Percentiles rank a stretch among this genome's conserved stretches.
Conservation (phyloP, 176 grass and related monocot genomes). For the Pontederia paniculata region DNA sequence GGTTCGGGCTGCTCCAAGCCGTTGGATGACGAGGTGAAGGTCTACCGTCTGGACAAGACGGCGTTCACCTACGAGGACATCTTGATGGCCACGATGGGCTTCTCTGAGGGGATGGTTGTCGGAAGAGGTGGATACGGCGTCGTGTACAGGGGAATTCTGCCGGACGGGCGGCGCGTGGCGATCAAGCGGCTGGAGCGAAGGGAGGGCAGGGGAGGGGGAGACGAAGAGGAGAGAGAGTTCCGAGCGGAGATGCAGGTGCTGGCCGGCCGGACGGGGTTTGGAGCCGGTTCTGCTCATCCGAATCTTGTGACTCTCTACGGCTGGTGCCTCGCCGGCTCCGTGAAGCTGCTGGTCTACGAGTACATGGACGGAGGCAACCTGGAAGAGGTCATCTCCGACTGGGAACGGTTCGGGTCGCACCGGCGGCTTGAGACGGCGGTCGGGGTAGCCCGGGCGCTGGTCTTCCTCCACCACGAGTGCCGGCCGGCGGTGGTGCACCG, state of each 20-base stretch:
- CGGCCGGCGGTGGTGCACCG: slow-evolving; percentile 75
- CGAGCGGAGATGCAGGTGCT: slow-evolving; percentile 92
- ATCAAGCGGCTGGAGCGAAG: slow-evolving; percentile 60
- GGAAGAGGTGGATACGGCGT: slow-evolving; percentile 74
- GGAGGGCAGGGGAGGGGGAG: slow-evolving; percentile 21
- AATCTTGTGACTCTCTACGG: slow-evolving; percentile 78
- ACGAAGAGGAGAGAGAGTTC: slow-evolving; percentile 64
- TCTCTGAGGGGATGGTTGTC: slow-evolving; percentile 53
- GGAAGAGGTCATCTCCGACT: slow-evolving; percentile 46
- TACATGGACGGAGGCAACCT: slow-evolving; percentile 70
- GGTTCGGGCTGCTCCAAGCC: neutral
- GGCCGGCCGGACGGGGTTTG: slow-evolving; percentile 31
- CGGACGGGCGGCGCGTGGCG: slow-evolving; percentile 62
- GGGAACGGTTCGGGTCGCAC: slow-evolving; percentile 22
- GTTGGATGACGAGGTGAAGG: slow-evolving; percentile 29
- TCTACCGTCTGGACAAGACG: slow-evolving; percentile 52
- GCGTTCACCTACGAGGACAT: slow-evolving; percentile 74
- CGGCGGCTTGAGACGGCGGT: slow-evolving; percentile 40
- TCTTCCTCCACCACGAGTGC: slow-evolving; percentile 90
- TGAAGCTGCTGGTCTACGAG: slow-evolving; percentile 87
- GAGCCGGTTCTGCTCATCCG: slow-evolving; percentile 48
- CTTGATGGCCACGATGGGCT: slow-evolving; percentile 56
- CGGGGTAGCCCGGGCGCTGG: slow-evolving; percentile 55
- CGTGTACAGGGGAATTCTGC: slow-evolving; percentile 72
- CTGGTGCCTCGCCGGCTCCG: slow-evolving; percentile 65